Conservation (phyloP, 768 basidiomycete species). For the Pisolithus sp. region DNA sequence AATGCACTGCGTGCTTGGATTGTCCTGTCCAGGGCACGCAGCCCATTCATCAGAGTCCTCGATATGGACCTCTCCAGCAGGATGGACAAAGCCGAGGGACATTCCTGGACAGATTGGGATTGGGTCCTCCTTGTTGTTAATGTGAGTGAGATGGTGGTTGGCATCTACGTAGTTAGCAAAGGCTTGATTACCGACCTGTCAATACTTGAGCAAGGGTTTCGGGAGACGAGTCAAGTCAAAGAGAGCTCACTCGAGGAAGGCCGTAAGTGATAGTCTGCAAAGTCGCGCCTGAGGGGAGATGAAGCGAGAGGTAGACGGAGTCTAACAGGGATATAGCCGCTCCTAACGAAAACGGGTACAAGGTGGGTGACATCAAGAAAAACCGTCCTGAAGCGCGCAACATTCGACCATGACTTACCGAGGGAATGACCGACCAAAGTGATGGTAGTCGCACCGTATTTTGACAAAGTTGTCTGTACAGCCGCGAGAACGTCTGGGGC, state of each 20-base stretch:
- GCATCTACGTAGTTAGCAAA: conserved; percentile 39
- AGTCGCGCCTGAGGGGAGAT: conserved; percentile 28
- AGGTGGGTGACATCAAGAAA: background rate
- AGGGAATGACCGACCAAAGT: conserved; percentile 41
- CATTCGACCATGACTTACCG: conserved; percentile 12
- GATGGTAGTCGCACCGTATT: conserved; percentile 29
- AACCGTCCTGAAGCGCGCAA: background rate
- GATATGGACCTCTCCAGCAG: conserved; percentile 38
- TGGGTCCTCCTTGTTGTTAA: conserved; percentile 44
- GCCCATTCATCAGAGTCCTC: conserved; percentile 42
- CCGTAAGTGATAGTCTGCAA: conserved; percentile 35
- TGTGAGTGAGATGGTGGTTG: conserved; percentile 29
- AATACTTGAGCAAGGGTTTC: background rate
- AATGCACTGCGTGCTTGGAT: conserved; percentile 32
- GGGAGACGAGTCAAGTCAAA: background rate
- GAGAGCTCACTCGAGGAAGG: conserved; percentile 29
- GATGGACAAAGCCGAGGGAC: conserved; percentile 34
- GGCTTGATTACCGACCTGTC: conserved; percentile 34
- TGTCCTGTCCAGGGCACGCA: conserved; percentile 56
- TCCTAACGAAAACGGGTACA: background rate
- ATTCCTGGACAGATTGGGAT: conserved; percentile 29
- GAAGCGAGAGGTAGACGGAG: conserved; percentile 33
- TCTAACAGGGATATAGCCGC: conserved; percentile 44
- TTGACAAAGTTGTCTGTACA: conserved; percentile 31
- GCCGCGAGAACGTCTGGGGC: conserved; percentile 35